Percentiles rank a stretch among this genome's conserved stretches.
Conservation (phyloP, 345 rosid species). For the Citrus sp. region DNA sequence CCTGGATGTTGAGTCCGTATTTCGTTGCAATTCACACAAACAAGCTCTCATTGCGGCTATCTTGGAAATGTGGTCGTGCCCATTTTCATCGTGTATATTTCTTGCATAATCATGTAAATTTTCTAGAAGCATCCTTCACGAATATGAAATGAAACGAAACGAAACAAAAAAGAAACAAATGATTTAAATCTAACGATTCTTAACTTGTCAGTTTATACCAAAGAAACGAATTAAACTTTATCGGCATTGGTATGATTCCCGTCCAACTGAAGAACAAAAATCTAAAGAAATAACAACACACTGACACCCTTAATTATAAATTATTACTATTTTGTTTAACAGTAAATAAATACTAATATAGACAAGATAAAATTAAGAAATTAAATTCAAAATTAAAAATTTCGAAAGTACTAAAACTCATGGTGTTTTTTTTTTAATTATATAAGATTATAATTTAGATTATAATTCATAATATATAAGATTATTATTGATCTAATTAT, state of each 20-base stretch:
- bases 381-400: too few relatives aligned
- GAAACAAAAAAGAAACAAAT: neutral
- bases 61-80: neutral
- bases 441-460: too few relatives aligned
- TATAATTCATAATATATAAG: fast-evolving
- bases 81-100: neutral
- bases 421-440: too few relatives aligned
- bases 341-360: too few relatives aligned
- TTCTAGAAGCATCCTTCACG: neutral
- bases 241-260: neutral
- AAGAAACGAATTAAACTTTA: neutral
- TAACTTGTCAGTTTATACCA: neutral
- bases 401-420: too few relatives aligned
- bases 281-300: neutral
- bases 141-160: neutral
- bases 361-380: too few relatives aligned
- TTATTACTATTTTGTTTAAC: too few relatives aligned
- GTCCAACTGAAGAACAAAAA: neutral
- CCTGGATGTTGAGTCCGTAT: neutral
- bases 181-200: neutral
- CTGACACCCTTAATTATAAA: too few relatives aligned
- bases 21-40: neutral
- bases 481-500: too few relatives aligned
- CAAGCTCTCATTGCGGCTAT: neutral
- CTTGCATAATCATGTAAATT: neutral